Evolutionary conservation across 2,329 filamentous ascomycete species (phyloP).

Genomic region (Coniochaeta sp.): DNA sequence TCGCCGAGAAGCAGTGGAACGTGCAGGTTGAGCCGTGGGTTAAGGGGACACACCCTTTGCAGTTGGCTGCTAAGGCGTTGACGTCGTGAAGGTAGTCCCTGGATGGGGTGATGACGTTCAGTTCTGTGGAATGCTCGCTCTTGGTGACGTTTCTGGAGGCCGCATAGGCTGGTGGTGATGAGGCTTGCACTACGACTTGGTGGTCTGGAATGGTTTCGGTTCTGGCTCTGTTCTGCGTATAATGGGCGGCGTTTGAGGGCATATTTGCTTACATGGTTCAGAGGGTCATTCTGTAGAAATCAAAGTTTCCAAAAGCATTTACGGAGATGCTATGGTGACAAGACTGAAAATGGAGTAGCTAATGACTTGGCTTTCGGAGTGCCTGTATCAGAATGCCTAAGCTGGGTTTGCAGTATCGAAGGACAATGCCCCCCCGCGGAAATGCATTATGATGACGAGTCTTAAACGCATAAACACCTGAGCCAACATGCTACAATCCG

Average conservation of each 20-base stretch:
- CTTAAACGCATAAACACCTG: too few species aligned
- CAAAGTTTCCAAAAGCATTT: slow-evolving; percentile 1
- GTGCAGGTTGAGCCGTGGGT: slow-evolving; percentile 39
- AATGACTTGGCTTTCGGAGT: too few species aligned
- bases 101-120: not conserved
- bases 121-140: not conserved
- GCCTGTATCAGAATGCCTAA: not conserved
- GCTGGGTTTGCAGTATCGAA: not conserved
- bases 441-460: too few species aligned
- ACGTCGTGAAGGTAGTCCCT: not conserved
- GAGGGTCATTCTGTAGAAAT: slow-evolving; percentile 3
- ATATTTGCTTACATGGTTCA: not conserved
- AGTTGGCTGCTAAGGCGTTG: slow-evolving; percentile 5
- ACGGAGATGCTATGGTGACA: not conserved
- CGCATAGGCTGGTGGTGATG: not conserved
- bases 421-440: too few species aligned
- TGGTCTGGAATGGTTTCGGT: slow-evolving; percentile 1
- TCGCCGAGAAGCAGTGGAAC: slow-evolving; percentile 56
- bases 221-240: slow-evolving; percentile 1
- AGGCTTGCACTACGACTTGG: not conserved
- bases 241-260: not conserved
- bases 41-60: slow-evolving; percentile 17
- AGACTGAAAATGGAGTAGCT: too few species aligned
- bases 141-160: not conserved
- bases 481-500: slow-evolving; percentile 1